These are phyloP conservation scores for Xylariaceae sp. DNA, from an alignment of 2,329 filamentous ascomycete genomes.

Conservation along the genomic window DNA sequence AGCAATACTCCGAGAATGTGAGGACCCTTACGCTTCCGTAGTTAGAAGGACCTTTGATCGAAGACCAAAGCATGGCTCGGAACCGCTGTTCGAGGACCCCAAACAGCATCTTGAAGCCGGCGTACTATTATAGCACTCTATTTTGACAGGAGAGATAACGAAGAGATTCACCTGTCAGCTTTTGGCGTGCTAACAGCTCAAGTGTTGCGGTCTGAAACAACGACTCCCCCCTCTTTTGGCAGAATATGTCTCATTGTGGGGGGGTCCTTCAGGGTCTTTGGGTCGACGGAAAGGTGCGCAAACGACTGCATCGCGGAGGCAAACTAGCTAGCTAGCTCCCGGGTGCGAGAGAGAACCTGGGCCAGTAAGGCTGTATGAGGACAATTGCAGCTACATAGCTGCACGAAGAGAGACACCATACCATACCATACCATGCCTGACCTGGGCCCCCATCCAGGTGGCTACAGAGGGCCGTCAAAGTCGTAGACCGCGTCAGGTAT, in stretches of 20 bases:
- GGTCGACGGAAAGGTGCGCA: slow-evolving; percentile 38
- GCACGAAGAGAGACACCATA: slow-evolving; percentile 29
- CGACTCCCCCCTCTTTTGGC: slow-evolving; percentile 20
- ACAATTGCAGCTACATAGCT: slow-evolving; percentile 27
- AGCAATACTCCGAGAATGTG: background rate
- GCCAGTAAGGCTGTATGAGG: slow-evolving; percentile 18
- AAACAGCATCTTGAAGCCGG: background rate
- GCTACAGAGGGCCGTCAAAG: slow-evolving; percentile 3
- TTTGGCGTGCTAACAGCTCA: slow-evolving; percentile 19
- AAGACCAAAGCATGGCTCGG: background rate
- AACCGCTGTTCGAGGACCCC: background rate
- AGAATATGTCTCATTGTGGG: slow-evolving; percentile 20
- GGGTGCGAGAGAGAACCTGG: slow-evolving; percentile 13
- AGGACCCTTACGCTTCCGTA: background rate
- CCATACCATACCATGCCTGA: slow-evolving; percentile 14
- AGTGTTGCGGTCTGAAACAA: slow-evolving; percentile 25
- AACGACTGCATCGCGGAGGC: slow-evolving; percentile 31
- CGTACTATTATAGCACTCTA: background rate
- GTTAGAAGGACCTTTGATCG: background rate
- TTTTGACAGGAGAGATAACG: background rate
- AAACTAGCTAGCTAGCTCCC: slow-evolving; percentile 11
- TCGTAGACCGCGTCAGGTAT: background rate
- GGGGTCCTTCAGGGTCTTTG: slow-evolving; percentile 28
- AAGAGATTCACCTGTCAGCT: slow-evolving; percentile 4
- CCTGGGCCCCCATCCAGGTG: background rate